Conservation (phyloP, 345 rosid genomes). For the Syzygium jambos region DNA sequence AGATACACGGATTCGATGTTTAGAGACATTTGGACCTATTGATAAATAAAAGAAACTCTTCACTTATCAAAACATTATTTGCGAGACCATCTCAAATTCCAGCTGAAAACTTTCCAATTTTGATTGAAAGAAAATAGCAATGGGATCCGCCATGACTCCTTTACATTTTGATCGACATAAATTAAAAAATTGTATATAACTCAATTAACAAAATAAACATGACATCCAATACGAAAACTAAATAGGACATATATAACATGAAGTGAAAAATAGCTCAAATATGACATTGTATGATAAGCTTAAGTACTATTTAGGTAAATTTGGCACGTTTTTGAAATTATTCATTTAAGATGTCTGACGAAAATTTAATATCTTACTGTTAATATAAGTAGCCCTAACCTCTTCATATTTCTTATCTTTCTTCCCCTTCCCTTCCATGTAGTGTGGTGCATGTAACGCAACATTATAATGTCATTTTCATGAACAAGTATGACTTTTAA, state of each 20-base stretch:
- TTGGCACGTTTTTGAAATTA: neutral
- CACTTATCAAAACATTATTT: neutral
- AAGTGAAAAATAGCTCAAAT: neutral
- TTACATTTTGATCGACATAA: neutral
- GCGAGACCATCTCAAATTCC: neutral
- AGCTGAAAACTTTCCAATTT: neutral
- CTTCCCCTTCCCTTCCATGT: neutral
- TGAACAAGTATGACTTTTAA: too few species aligned
- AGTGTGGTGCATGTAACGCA: neutral
- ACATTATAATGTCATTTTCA: neutral
- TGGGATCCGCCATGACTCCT: neutral
- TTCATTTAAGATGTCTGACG: neutral
- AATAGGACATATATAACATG: neutral
- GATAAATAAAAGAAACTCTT: neutral
- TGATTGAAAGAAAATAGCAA: neutral
- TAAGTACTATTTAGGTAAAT: neutral
- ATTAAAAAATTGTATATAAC: neutral
- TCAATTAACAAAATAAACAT: neutral
- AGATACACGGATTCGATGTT: neutral
- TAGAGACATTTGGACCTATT: neutral
- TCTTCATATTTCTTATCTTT: neutral
- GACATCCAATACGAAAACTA: neutral
- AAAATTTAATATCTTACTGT: neutral
- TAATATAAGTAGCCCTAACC: neutral
- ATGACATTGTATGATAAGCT: neutral